These are phyloP conservation scores for Hericium coralloides DNA, from an alignment of 768 basidiomycete species.

Conservation along the genomic window DNA sequence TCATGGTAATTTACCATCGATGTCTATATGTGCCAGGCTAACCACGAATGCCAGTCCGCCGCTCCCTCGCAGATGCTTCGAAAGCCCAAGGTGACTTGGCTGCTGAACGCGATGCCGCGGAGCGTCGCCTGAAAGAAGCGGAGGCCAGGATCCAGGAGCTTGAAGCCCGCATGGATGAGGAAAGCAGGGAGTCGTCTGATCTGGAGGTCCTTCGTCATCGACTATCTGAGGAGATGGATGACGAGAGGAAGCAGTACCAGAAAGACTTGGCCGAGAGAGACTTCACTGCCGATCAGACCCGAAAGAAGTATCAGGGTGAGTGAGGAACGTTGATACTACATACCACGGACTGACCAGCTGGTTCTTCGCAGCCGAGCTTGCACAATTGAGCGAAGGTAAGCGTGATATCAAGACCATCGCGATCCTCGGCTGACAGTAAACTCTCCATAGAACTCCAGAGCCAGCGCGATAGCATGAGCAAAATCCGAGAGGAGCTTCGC, in stretches of 20 bases:
- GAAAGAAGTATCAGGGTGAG: slow-evolving; percentile 78
- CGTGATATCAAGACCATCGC: neutral
- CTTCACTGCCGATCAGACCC: slow-evolving; percentile 69
- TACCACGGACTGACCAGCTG: neutral
- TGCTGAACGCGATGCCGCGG: slow-evolving; percentile 42
- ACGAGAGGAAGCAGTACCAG: slow-evolving; percentile 68
- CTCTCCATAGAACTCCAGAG: slow-evolving; percentile 59
- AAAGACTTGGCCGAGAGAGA: slow-evolving; percentile 77
- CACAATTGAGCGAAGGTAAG: slow-evolving; percentile 71
- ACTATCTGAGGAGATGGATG: slow-evolving; percentile 68
- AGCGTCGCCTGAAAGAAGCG: slow-evolving; percentile 39
- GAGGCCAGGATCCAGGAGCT: slow-evolving; percentile 50
- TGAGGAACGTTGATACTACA: slow-evolving; percentile 6
- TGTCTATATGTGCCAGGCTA: neutral
- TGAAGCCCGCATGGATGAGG: slow-evolving; percentile 56
- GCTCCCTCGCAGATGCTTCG: slow-evolving; percentile 53
- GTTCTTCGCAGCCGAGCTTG: slow-evolving; percentile 50
- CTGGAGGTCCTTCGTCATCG: slow-evolving; percentile 55
- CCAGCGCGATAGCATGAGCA: slow-evolving; percentile 66
- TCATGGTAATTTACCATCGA: slow-evolving; percentile 31
- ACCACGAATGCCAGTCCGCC: slow-evolving; percentile 36
- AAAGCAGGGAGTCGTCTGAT: slow-evolving; percentile 58
- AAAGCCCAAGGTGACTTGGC: slow-evolving; percentile 41
- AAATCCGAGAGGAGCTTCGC: slow-evolving; percentile 72
- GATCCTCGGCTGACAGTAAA: neutral